Conservation (phyloP, 139 green algal species). For the Chlorokybus atmophyticus region DNA sequence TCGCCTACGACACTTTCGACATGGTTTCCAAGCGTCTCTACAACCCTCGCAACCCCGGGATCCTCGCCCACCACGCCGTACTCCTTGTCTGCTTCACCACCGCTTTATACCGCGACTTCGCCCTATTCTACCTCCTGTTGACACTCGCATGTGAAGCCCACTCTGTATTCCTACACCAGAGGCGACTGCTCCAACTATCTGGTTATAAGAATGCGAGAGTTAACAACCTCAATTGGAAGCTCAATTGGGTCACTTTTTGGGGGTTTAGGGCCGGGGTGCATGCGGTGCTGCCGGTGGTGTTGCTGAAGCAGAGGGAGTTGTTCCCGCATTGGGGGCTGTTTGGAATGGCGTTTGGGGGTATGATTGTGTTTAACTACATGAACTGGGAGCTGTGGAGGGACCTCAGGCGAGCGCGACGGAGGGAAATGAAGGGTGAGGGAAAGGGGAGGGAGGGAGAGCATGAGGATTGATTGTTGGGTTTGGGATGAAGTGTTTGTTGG, state of each 20-base stretch:
- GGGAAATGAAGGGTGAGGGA: too few relatives aligned
- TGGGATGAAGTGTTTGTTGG: too few relatives aligned
- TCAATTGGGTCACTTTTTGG: conserved; percentile 11
- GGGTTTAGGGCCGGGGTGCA: background rate
- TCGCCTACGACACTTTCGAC: conserved; percentile 7
- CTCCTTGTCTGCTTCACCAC: conserved; percentile 13
- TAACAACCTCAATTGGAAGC: conserved; percentile 7
- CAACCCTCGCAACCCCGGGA: conserved; percentile 5
- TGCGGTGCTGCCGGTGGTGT: conserved; percentile 1
- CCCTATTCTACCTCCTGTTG: conserved; percentile 9
- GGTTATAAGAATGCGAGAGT: background rate
- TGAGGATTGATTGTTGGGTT: too few relatives aligned
- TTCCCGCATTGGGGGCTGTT: too few relatives aligned
- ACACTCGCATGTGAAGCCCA: background rate
- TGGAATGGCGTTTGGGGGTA: too few relatives aligned
- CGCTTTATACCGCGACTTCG: conserved; percentile 9
- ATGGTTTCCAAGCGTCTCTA: conserved; percentile 4
- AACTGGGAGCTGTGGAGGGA: too few relatives aligned
- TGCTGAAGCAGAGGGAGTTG: too few relatives aligned
- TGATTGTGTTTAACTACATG: too few relatives aligned
- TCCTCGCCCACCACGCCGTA: conserved; percentile 1
- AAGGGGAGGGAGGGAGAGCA: too few relatives aligned
- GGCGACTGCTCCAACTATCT: conserved; percentile 2
- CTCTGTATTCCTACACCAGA: conserved; percentile 6
- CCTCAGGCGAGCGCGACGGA: too few relatives aligned